Base-by-base conservation (phyloP, 352 stramenopile genomes). In the Phytophthora fragariaefolia region DNA sequence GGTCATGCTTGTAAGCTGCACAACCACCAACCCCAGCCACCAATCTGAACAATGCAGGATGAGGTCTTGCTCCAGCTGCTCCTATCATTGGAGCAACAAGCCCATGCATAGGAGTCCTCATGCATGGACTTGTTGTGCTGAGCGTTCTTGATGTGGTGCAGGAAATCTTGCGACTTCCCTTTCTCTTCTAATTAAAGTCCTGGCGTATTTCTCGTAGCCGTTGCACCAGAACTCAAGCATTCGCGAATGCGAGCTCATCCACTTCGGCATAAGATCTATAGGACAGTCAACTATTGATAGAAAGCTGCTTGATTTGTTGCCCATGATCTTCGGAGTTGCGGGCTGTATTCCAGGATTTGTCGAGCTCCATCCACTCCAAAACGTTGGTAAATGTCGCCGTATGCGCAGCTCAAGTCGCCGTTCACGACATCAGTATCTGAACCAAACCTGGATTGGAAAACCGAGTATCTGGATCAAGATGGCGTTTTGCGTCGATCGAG, bases 401-500 rank as follows among this genome's bases (percentile, higher is more conserved):
- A 71, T 40, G 50, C 61, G 28, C 47, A 63, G 32, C 66, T 74
- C 38, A 74, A 71, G 36, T 69, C 61, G 15, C 61, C 61, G 18
- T 53, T 52, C 51, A 26, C 45, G 43, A 23, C 58, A 15, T 22
- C 58, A 4, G 10, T 51, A 26, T 18, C 50, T 10, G 23, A 47
- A 13, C 23, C 32, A 12, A 55, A 50, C 28, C 27, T 87, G 13
- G 74, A 85, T 9, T 65, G 62, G 1, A 69, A 74, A 8, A 67
- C 65, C 13, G 78, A 84, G 55, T 89, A 67, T 48, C 59, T 86
- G 6, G 76, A 85, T 50, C 34, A 61, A n/a, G 38, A 87, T 53
- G 78, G 80, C 24, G 72, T 82, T 22, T 59, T 79, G 10, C 73
- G 77, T 26, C 79, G 80, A 52, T 83, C 74, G 1, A 65, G 43